phyloP scores from a whole-genome alignment of 257 asterid species.

The Solanum dulcamara region DNA sequence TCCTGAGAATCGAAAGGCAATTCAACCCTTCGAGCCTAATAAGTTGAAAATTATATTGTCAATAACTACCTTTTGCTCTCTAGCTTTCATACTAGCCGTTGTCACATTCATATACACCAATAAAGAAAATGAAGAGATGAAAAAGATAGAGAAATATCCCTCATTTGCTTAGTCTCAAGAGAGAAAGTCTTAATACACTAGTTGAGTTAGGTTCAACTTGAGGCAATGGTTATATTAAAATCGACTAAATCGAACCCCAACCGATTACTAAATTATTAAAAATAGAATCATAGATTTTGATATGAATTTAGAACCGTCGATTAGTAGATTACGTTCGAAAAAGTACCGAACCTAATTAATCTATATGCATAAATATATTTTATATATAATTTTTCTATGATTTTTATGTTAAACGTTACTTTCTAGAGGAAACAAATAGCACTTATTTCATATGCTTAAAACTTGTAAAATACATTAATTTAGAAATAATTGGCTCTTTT shows the following conservation, averaged over 20 bases:
- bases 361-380: too few species aligned
- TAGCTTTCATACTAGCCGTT: not conserved
- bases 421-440: too few species aligned
- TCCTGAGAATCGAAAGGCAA: not conserved
- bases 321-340: not conserved
- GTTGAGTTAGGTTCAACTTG: not conserved
- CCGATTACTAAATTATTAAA: too few species aligned
- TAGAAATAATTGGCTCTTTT: too few species aligned
- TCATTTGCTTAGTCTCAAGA: not conserved
- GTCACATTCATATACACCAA: not conserved
- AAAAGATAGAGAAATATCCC: not conserved
- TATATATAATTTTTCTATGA: too few species aligned
- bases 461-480: too few species aligned
- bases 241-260: not conserved
- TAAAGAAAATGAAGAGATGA: not conserved
- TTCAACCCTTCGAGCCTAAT: not conserved
- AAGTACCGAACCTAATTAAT: too few species aligned
- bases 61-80: not conserved
- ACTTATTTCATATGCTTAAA: too few species aligned
- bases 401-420: too few species aligned
- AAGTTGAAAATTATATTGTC: not conserved
- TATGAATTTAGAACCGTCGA: not conserved
- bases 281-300: not conserved
- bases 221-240: not conserved
- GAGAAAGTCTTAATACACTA: not conserved